Evolutionary conservation across 2,329 filamentous ascomycete species (phyloP).

Genomic region (Penicillium sp.): DNA sequence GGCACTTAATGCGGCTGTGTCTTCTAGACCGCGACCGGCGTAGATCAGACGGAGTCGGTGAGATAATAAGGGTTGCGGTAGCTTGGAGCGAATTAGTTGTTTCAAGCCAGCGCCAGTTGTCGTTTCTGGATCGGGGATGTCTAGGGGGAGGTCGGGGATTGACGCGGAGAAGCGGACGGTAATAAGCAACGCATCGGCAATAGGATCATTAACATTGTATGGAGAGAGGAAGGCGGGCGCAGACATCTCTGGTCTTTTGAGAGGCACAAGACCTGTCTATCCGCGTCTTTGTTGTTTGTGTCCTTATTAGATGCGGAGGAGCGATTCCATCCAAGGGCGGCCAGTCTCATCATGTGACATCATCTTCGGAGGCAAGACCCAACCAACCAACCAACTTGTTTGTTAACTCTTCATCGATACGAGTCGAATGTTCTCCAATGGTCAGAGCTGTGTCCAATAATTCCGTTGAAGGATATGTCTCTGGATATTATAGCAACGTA

Average conservation of each 20-base stretch:
- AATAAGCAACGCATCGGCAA: constrained; percentile 57
- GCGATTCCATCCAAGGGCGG: too few species aligned
- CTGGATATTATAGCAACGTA: too few species aligned
- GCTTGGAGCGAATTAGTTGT: constrained; percentile 70
- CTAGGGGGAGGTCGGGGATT: constrained; percentile 76
- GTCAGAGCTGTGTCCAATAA: too few species aligned
- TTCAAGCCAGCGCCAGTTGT: constrained; percentile 78
- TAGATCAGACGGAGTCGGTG: constrained; percentile 85
- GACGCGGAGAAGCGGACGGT: constrained; percentile 88
- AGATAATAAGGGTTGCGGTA: constrained; percentile 60
- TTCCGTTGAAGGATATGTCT: too few species aligned
- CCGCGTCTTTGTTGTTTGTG: neutral
- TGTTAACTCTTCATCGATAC: too few species aligned
- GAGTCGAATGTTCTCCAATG: too few species aligned
- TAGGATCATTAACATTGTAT: constrained; percentile 8
- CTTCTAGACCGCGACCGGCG: constrained; percentile 79
- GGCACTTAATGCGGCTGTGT: constrained; percentile 64
- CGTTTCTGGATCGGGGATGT: constrained; percentile 64
- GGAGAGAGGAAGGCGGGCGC: constrained; percentile 17
- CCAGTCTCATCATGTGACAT: constrained; percentile 16
- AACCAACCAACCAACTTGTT: too few species aligned
- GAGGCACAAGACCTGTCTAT: neutral
- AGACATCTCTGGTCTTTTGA: constrained; percentile 14
- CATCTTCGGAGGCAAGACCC: neutral
- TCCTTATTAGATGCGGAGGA: too few species aligned